Evolutionary conservation across 345 rosid genomes (phyloP).

Genomic region (Hibiscus trionum): DNA sequence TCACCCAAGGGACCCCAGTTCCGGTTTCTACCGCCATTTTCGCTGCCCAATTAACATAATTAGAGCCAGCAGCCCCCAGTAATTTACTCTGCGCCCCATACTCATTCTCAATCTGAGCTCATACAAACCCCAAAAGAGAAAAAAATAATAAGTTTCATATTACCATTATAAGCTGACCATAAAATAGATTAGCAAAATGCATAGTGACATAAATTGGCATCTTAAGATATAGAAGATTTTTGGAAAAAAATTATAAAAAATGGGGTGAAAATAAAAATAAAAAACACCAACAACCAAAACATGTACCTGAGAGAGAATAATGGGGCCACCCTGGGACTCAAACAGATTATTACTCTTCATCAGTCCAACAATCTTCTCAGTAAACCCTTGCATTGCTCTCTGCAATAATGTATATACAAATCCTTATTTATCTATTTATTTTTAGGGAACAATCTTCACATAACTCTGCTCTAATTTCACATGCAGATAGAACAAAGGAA

Average conservation of each 20-base stretch:
- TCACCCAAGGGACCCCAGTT: conserved; percentile 97
- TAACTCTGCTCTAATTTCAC: conserved; percentile 3
- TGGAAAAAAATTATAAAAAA: neutral
- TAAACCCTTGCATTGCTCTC: conserved; percentile 93
- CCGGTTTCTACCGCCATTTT: conserved; percentile 80
- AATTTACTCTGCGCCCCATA: conserved; percentile 82
- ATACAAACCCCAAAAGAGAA: neutral
- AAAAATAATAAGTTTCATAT: neutral
- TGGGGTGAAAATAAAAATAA: neutral
- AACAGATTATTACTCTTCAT: conserved; percentile 92
- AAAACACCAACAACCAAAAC: neutral
- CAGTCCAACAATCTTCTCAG: conserved; percentile 84
- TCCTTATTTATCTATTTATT: neutral
- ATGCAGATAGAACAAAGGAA: conserved; percentile 3
- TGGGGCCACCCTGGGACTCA: conserved; percentile 98
- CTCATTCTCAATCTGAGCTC: conserved; percentile 86
- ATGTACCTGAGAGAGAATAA: conserved; percentile 88
- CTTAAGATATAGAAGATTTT: neutral
- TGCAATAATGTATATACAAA: conserved; percentile 28
- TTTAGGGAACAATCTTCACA: neutral
- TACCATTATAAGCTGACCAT: conserved; percentile 1
- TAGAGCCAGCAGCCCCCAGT: conserved; percentile 67
- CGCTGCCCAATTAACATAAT: conserved; percentile 95
- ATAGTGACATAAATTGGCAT: neutral
- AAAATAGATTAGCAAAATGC: neutral